These are phyloP conservation scores for Aspergillus nidulans DNA, from an alignment of 495 filamentous ascomycete genomes.

Conservation along the genomic window DNA sequence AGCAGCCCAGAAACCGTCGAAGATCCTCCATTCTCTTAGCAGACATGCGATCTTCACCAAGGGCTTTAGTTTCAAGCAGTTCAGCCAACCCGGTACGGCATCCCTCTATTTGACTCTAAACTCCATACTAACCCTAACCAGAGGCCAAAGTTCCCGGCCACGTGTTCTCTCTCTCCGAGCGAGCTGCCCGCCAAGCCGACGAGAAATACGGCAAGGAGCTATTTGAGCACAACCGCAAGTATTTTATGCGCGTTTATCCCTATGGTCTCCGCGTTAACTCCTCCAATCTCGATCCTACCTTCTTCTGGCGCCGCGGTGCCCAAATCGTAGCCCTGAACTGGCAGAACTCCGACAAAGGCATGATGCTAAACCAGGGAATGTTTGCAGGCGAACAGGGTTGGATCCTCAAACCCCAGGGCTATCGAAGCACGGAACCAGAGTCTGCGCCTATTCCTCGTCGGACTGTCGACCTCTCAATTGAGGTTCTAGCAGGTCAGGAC, in stretches of 20 bases:
- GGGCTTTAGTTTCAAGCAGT: constrained; percentile 70
- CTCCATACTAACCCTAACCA: constrained; percentile 15
- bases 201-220: constrained; percentile 54
- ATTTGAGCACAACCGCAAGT: constrained; percentile 77
- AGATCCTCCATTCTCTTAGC: constrained; percentile 71
- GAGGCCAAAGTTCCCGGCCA: constrained; percentile 73
- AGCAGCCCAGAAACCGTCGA: constrained; percentile 50
- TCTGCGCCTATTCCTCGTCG: constrained; percentile 20
- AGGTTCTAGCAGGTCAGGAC: constrained; percentile 50
- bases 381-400: constrained; percentile 78
- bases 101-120: not conserved
- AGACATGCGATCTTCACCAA: constrained; percentile 77
- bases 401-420: constrained; percentile 75
- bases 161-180: constrained; percentile 83
- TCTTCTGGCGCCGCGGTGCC: constrained; percentile 84
- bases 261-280: constrained; percentile 75
- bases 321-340: constrained; percentile 94
- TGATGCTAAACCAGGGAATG: constrained; percentile 96
- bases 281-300: constrained; percentile 77
- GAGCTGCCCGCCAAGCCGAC: constrained; percentile 67
- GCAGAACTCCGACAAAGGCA: constrained; percentile 85
- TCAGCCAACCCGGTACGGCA: constrained; percentile 50
- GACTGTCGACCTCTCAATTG: constrained; percentile 44
- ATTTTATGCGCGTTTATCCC: constrained; percentile 86
- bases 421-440: constrained; percentile 39